Conservation (phyloP, 345 rosid genomes). For the Laguncularia racemosa region DNA sequence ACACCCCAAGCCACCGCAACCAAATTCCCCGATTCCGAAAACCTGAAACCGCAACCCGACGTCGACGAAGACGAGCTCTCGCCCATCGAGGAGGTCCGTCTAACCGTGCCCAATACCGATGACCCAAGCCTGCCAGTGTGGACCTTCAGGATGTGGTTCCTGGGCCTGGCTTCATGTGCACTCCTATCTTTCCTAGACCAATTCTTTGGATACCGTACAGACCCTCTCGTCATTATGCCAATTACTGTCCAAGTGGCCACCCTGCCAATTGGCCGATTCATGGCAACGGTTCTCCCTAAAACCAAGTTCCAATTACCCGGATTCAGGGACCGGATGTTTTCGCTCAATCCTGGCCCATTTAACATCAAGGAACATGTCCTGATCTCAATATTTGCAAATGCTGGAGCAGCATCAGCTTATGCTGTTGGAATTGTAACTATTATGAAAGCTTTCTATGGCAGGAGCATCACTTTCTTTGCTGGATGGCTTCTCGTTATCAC, state of each 20-base stretch:
- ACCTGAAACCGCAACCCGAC: too few relatives aligned
- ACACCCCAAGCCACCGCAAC: too few relatives aligned
- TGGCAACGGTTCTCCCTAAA: conserved; percentile 10
- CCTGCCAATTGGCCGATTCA: conserved; percentile 15
- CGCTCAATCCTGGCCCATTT: conserved; percentile 16
- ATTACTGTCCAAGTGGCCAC: conserved; percentile 12
- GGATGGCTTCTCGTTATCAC: conserved; percentile 14
- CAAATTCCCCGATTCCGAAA: too few relatives aligned
- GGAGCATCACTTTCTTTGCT: conserved; percentile 15
- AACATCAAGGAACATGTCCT: conserved; percentile 18
- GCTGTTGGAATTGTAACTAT: conserved; percentile 13
- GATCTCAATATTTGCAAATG: conserved; percentile 17
- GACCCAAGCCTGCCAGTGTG: conserved; percentile 10
- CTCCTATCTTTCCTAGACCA: conserved; percentile 21
- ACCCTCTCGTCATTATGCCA: conserved; percentile 12
- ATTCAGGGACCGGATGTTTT: conserved; percentile 5
- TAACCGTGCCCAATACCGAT: conserved; percentile 8
- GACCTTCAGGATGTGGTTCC: conserved; percentile 18
- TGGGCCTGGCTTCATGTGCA: conserved; percentile 13
- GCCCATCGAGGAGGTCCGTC: conserved; percentile 14
- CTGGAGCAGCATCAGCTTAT: conserved; percentile 11
- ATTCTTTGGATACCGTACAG: conserved; percentile 15
- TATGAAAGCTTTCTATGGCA: conserved; percentile 14
- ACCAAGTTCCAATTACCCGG: conserved; percentile 9
- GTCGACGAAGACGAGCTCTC: conserved; percentile 6